phyloP scores from a whole-genome alignment of 371 early-diverging fungal genomes.

The Thermomucor indicae-seudaticae region DNA sequence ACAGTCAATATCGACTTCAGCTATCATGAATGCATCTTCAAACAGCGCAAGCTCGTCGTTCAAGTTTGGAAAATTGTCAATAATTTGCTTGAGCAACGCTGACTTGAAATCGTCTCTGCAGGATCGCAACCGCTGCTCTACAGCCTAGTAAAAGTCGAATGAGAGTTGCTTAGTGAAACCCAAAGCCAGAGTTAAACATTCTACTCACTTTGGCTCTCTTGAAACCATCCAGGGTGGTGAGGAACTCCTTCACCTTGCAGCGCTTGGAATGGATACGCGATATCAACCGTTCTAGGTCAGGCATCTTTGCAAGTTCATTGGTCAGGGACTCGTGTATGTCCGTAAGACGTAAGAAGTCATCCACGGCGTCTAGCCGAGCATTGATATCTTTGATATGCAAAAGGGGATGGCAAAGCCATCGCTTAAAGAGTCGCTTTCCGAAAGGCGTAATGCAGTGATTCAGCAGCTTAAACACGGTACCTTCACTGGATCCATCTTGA shows the following conservation, averaged over 20 bases:
- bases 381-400: slow-evolving; percentile 71
- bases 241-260: slow-evolving; percentile 76
- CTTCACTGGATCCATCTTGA: slow-evolving; percentile 67
- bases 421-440: slow-evolving; percentile 83
- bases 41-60: slow-evolving; percentile 57
- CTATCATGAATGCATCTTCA: slow-evolving; percentile 70
- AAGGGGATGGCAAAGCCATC: slow-evolving; percentile 96
- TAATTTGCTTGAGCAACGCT: slow-evolving; percentile 30
- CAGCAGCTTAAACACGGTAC: slow-evolving; percentile 86
- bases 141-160: no score
- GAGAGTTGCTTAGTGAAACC: no score
- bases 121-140: no score
- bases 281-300: slow-evolving; percentile 93
- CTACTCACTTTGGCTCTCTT: slow-evolving; percentile 42
- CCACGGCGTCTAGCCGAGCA: slow-evolving; percentile 83
- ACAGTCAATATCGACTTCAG: slow-evolving; percentile 62
- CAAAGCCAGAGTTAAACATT: no score
- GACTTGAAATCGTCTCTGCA: slow-evolving; percentile 37
- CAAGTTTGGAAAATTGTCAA: slow-evolving; percentile 53
- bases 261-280: slow-evolving; percentile 87
- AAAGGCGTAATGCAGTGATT: slow-evolving; percentile 87
- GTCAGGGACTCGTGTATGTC: slow-evolving; percentile 50
- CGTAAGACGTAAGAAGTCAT: slow-evolving; percentile 62
- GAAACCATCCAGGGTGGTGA: slow-evolving; percentile 62
- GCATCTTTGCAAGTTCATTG: slow-evolving; percentile 43